phyloP scores from a whole-genome alignment of 2,329 filamentous ascomycete species.

The Thelonectria blattea region DNA sequence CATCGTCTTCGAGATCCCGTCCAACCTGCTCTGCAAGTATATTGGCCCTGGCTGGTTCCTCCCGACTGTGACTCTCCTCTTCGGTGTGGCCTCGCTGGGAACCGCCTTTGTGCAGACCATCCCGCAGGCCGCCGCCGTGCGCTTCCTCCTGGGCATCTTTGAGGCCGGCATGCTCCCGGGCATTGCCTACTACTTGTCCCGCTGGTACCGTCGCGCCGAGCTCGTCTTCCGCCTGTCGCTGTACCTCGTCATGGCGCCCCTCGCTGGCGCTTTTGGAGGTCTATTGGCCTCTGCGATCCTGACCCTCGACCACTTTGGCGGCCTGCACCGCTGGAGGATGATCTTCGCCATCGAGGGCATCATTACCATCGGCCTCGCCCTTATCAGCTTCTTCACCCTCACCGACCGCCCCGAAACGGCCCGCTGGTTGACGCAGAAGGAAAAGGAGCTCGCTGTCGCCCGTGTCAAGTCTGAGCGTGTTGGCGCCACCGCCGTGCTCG shows the following conservation, averaged over 20 bases:
- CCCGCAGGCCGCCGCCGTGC: slow-evolving; percentile 54
- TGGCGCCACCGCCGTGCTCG: slow-evolving; percentile 62
- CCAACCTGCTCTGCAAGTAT: slow-evolving; percentile 66
- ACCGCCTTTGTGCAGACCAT: slow-evolving; percentile 64
- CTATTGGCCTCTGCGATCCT: slow-evolving; percentile 67
- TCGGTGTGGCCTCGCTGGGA: slow-evolving; percentile 62
- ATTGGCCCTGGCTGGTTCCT: slow-evolving; percentile 67
- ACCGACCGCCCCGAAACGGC: slow-evolving; percentile 70
- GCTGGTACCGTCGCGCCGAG: slow-evolving; percentile 68
- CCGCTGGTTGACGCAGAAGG: slow-evolving; percentile 64
- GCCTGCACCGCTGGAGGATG: slow-evolving; percentile 67
- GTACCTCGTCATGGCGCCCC: slow-evolving; percentile 68
- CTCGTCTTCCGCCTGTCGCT: slow-evolving; percentile 62
- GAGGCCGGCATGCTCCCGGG: slow-evolving; percentile 70
- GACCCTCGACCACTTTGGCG: slow-evolving; percentile 60
- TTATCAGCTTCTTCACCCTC: slow-evolving; percentile 52
- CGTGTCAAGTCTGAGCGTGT: slow-evolving; percentile 63
- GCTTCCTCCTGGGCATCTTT: slow-evolving; percentile 62
- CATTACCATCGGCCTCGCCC: slow-evolving; percentile 25
- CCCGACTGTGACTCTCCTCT: slow-evolving; percentile 59
- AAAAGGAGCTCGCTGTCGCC: slow-evolving; percentile 66
- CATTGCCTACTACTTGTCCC: slow-evolving; percentile 67
- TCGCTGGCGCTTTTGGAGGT: slow-evolving; percentile 71
- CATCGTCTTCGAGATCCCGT: slow-evolving; percentile 68
- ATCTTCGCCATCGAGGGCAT: slow-evolving; percentile 62